Conservation (phyloP, 139 green algal genomes). For the Tetradesmus lagerheimii region DNA sequence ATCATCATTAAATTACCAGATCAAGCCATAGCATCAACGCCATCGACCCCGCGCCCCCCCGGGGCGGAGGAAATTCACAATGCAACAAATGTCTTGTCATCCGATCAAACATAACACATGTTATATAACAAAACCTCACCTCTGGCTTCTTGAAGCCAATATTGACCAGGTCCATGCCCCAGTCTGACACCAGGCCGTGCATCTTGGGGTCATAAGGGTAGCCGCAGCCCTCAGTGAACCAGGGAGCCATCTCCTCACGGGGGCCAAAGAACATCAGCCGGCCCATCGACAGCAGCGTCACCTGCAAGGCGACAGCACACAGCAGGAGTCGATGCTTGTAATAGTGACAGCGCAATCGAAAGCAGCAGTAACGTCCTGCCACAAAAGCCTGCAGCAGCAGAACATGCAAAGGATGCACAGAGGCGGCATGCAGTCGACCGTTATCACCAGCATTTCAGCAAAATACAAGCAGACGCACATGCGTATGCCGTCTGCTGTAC, state of each 20-base stretch:
- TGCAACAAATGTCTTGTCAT: too few relatives aligned
- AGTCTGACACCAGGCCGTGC: constrained; percentile 65
- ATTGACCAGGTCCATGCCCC: constrained; percentile 80
- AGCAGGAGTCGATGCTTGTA: too few relatives aligned
- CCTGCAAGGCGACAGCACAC: constrained; percentile 54
- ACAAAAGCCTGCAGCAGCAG: too few relatives aligned
- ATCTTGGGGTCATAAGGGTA: constrained; percentile 57
- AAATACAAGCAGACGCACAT: neutral
- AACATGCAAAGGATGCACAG: too few relatives aligned
- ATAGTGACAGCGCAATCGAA: neutral
- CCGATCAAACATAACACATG: constrained; percentile 40
- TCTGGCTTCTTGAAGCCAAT: constrained; percentile 71
- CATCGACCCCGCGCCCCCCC: too few relatives aligned
- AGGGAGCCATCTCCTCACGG: constrained; percentile 52
- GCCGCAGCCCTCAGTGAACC: constrained; percentile 53
- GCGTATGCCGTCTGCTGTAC: neutral
- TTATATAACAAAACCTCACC: constrained; percentile 21
- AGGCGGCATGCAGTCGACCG: too few relatives aligned
- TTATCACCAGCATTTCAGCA: too few relatives aligned
- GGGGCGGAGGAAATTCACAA: too few relatives aligned
- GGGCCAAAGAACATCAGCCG: constrained; percentile 64
- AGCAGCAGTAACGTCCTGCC: too few relatives aligned
- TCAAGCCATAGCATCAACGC: too few relatives aligned
- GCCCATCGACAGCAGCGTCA: constrained; percentile 81
- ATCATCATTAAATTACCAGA: too few relatives aligned